These are phyloP conservation scores for Reticulascus tulasneorum DNA, from an alignment of 2,329 filamentous ascomycete species.

Conservation along the genomic window DNA sequence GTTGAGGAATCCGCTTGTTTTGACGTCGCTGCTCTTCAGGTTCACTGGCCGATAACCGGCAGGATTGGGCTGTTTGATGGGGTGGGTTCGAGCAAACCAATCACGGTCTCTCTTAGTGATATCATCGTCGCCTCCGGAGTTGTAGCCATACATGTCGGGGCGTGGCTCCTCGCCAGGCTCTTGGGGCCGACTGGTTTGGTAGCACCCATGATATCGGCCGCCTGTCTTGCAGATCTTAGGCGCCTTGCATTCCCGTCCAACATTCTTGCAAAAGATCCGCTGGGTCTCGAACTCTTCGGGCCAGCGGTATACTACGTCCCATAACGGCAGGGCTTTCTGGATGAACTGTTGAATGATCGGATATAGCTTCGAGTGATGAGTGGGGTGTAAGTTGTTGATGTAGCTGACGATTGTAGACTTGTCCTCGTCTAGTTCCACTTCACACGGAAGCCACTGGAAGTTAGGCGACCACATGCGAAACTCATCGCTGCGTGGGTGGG, in stretches of 20 bases:
- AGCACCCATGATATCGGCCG: slow-evolving; percentile 12
- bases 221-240: slow-evolving; percentile 13
- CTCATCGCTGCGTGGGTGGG: background rate
- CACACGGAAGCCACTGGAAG: slow-evolving; percentile 47
- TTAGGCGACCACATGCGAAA: slow-evolving; percentile 16
- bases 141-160: slow-evolving; percentile 14
- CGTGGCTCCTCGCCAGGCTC: slow-evolving; percentile 20
- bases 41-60: background rate
- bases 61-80: slow-evolving; percentile 9
- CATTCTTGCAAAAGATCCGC: slow-evolving; percentile 18
- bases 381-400: slow-evolving; percentile 50
- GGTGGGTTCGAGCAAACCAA: slow-evolving; percentile 26
- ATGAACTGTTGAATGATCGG: slow-evolving; percentile 36
- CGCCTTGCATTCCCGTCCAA: slow-evolving; percentile 14
- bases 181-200: slow-evolving; percentile 16
- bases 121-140: slow-evolving; percentile 10
- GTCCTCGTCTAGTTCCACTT: slow-evolving; percentile 36
- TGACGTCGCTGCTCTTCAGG: slow-evolving; percentile 17
- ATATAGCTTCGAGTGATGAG: slow-evolving; percentile 33
- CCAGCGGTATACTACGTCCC: slow-evolving; percentile 36
- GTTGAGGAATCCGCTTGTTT: slow-evolving; percentile 24
- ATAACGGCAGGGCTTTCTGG: slow-evolving; percentile 37
- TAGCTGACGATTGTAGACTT: slow-evolving; percentile 42
- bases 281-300: slow-evolving; percentile 20
- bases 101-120: slow-evolving; percentile 12